Conservation (phyloP, 257 asterid species). For the Solanum bulbocastanum region DNA sequence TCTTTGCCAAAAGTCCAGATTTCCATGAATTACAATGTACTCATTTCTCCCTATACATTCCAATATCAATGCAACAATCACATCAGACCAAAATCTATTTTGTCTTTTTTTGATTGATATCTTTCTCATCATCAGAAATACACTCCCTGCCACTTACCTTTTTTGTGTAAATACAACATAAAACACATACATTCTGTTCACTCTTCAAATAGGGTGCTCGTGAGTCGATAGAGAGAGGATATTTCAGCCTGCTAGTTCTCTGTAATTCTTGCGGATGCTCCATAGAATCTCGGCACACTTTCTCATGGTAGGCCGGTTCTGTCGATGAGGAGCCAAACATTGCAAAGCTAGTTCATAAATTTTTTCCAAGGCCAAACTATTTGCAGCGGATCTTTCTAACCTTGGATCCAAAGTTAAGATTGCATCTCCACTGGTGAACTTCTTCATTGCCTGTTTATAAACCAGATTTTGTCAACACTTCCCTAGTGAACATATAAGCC, state of each 20-base stretch:
- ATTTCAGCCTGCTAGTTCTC: conserved; percentile 29
- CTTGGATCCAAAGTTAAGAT: conserved; percentile 64
- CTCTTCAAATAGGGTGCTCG: conserved; percentile 3
- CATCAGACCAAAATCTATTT: not conserved
- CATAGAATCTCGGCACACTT: conserved; percentile 83
- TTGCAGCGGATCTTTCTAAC: conserved; percentile 53
- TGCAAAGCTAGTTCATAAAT: conserved; percentile 55
- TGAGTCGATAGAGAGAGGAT: not conserved
- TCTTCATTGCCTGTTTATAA: conserved; percentile 65
- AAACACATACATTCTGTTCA: not conserved
- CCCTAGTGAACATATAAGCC: not conserved
- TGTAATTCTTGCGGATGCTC: conserved; percentile 71
- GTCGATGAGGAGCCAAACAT: conserved; percentile 72
- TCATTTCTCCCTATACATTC: not conserved
- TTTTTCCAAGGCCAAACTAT: conserved; percentile 54
- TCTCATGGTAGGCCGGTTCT: conserved; percentile 71
- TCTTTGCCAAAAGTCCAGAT: not conserved
- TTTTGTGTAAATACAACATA: not conserved
- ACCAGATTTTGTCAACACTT: not conserved
- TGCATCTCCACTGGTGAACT: conserved; percentile 68
- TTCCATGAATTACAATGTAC: not conserved
- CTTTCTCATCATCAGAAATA: not conserved
- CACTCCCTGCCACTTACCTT: not conserved
- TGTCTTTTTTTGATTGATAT: not conserved
- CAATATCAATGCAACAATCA: not conserved